These are phyloP conservation scores for Pezizomycotina sp. DNA, from an alignment of 2,329 filamentous ascomycete genomes.

Conservation along the genomic window DNA sequence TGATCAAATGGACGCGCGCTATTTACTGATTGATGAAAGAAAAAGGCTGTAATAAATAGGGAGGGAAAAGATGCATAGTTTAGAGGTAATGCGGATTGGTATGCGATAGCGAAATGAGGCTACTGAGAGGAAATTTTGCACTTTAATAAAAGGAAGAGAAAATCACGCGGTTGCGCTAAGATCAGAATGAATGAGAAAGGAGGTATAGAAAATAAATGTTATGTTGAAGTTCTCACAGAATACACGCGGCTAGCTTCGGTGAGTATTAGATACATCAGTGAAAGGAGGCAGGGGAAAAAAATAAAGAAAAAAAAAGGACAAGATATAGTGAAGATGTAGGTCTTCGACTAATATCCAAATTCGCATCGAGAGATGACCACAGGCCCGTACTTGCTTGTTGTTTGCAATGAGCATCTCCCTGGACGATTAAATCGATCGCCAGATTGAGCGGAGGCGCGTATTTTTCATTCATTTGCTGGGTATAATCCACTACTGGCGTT, in stretches of 20 bases:
- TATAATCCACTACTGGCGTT: too few relatives aligned
- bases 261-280: constrained; percentile 11
- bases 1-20: too few relatives aligned
- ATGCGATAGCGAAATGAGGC: too few relatives aligned
- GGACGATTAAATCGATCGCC: constrained; percentile 91
- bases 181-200: constrained; percentile 10
- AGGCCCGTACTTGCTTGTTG: constrained; percentile 87
- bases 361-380: constrained; percentile 83
- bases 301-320: constrained; percentile 11
- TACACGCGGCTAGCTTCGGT: constrained; percentile 2
- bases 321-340: constrained; percentile 6
- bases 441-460: constrained; percentile 46
- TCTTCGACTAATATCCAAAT: constrained; percentile 42
- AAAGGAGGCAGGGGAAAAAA: constrained; percentile 18
- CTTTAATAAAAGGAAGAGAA: too few relatives aligned
- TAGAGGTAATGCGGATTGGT: too few relatives aligned
- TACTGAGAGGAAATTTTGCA: too few relatives aligned
- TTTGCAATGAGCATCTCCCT: constrained; percentile 67
- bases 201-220: constrained; percentile 8
- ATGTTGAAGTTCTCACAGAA: constrained; percentile 15
- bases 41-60: too few relatives aligned
- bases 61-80: too few relatives aligned
- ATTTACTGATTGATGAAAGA: too few relatives aligned
- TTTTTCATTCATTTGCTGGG: constrained; percentile 35
- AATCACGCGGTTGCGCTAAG: too few relatives aligned